Evolutionary conservation across 371 early-diverging fungal genomes (phyloP), one percentile per base, ranked within the genome.

Genomic region (Coemansia sp.): DNA sequence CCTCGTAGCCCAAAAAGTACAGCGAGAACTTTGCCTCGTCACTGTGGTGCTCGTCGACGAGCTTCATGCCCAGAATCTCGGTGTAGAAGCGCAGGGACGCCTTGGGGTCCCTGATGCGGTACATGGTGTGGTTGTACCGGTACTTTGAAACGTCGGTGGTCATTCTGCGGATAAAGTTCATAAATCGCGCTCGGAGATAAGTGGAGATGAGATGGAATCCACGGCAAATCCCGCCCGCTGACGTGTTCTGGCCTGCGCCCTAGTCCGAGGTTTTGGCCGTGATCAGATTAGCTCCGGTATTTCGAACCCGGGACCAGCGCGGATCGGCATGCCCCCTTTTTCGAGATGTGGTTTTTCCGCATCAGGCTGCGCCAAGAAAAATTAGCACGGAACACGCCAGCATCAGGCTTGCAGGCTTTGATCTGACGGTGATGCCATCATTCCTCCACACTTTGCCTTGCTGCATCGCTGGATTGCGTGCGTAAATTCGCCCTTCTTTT

Each of bases 61-160:
- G 87, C 89, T 86, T 90, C 93, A 94, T 92, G 55, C 94, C 94
- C 43, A 92, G 82, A 24, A 87, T 79, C 46, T 89, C 84, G 40
- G 81, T 67, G 71, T 94, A 94, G 60, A 94, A 94, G 58, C 86
- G 70, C 36, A 91, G 38, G 12, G 92, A 91, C 24, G 80, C 83
- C 75, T 86, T 72, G 46, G 91, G 89, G 77, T 94, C 92, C 83
- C 85, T 89, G 65, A 90, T 86, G 58, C 92, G 87, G 81, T 88
- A 83, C 91, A 90, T 91, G 39, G 90, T 90, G 81, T 93, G 91
- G 80, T 90, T 90, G 74, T 77, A 66, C 55, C 63, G 51, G 59
- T 69, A 70, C 42, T 64, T 69, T 9, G 69, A 66, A 29, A 65
- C 49, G 58, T 72, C 68, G 34, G 72, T 72, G 34, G 72, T 50